phyloP scores from a whole-genome alignment of 2,329 filamentous ascomycete genomes.

The Ambrosiella beaveri region DNA sequence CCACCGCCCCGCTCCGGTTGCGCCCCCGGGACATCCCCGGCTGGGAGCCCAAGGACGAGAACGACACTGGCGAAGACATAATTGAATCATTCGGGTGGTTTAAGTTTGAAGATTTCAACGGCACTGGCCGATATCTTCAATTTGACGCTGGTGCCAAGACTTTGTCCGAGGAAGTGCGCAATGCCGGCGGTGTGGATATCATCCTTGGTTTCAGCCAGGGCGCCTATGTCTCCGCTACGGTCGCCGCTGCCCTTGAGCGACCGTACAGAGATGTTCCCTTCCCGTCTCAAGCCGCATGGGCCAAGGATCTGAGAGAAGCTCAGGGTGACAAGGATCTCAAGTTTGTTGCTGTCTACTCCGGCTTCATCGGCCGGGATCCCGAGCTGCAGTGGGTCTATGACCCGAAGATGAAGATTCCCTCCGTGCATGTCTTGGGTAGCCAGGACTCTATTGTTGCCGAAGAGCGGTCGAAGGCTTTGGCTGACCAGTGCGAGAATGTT shows the following conservation, averaged over 20 bases:
- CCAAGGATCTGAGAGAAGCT: slow-evolving; percentile 27
- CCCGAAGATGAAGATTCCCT: slow-evolving; percentile 57
- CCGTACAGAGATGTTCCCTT: slow-evolving; percentile 18
- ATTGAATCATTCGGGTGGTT: slow-evolving; percentile 69
- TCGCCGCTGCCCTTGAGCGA: slow-evolving; percentile 55
- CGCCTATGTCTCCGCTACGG: slow-evolving; percentile 51
- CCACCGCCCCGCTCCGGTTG: slow-evolving; percentile 49
- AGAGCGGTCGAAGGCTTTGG: slow-evolving; percentile 45
- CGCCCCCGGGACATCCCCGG: slow-evolving; percentile 51
- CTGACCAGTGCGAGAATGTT: slow-evolving; percentile 43
- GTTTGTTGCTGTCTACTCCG: slow-evolving; percentile 63
- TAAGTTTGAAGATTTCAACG: slow-evolving; percentile 47
- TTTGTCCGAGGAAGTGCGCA: slow-evolving; percentile 43
- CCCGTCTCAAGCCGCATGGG: slow-evolving; percentile 24
- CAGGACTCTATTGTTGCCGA: slow-evolving; percentile 84
- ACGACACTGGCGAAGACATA: slow-evolving; percentile 22
- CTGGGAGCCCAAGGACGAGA: slow-evolving; percentile 32
- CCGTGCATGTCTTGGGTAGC: slow-evolving; percentile 66
- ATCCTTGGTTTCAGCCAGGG: slow-evolving; percentile 75
- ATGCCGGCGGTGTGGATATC: slow-evolving; percentile 54
- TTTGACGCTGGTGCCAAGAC: slow-evolving; percentile 49
- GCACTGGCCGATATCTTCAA: slow-evolving; percentile 42
- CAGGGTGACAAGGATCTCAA: slow-evolving; percentile 35
- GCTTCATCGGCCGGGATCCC: slow-evolving; percentile 49
- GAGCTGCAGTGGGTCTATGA: slow-evolving; percentile 50